These are phyloP conservation scores for Ogataea ramenticola DNA, from an alignment of 805 yeast species.

Conservation along the genomic window DNA sequence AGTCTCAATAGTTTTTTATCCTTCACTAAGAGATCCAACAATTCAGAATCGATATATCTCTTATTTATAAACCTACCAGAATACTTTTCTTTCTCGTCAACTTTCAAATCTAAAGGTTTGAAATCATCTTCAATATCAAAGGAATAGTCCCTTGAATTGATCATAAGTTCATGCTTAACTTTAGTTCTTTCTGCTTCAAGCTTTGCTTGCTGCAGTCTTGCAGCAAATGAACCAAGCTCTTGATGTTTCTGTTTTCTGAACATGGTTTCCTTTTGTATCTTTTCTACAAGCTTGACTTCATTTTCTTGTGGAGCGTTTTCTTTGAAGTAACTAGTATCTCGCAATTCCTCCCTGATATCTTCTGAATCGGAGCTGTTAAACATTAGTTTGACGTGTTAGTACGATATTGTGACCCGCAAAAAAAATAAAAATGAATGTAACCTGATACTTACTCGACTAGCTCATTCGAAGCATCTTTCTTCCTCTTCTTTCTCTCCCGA, in stretches of 20 bases:
- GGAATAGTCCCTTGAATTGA: slow-evolving; percentile 31
- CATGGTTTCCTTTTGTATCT: background rate
- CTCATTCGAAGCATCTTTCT: slow-evolving; percentile 9
- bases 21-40: slow-evolving; percentile 31
- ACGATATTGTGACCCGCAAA: background rate
- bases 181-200: background rate
- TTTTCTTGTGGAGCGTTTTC: background rate
- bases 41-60: slow-evolving; percentile 36
- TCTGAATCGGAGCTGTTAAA: slow-evolving; percentile 18
- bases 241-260: slow-evolving; percentile 3
- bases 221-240: background rate
- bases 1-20: slow-evolving; percentile 51
- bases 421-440: background rate
- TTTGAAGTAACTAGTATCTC: slow-evolving; percentile 11
- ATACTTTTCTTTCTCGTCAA: slow-evolving; percentile 37
- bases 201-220: background rate
- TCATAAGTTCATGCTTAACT: slow-evolving; percentile 16
- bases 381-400: background rate
- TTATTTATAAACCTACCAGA: slow-evolving; percentile 36
- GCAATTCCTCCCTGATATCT: slow-evolving; percentile 15
- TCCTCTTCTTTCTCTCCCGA: slow-evolving; percentile 12
- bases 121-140: slow-evolving; percentile 24
- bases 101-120: slow-evolving; percentile 18
- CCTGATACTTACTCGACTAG: slow-evolving; percentile 5
- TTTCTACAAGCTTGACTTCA: background rate